These are phyloP conservation scores for Populus alba DNA, from an alignment of 345 rosid species.

Conservation along the genomic window DNA sequence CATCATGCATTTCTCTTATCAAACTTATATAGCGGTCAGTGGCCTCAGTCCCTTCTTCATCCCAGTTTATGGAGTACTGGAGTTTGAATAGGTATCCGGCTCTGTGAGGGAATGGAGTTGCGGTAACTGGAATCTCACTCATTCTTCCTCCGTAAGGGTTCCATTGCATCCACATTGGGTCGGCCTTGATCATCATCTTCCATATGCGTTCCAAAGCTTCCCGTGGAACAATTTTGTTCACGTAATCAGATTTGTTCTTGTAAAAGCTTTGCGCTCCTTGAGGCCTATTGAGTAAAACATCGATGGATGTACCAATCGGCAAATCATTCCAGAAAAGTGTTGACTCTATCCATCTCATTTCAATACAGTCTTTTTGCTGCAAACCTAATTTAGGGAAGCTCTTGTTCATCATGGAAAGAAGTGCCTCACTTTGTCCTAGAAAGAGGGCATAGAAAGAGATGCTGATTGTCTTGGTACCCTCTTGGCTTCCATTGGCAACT, in stretches of 20 bases:
- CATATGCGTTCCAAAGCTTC: conserved; percentile 3
- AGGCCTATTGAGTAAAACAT: conserved; percentile 1
- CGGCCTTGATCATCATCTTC: conserved; percentile 6
- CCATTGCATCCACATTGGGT: not conserved
- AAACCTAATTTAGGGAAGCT: conserved; percentile 10
- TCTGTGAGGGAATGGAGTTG: conserved; percentile 17
- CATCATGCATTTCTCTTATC: conserved; percentile 5
- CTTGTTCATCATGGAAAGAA: not conserved
- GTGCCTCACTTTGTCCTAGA: not conserved
- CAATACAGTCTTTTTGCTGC: not conserved
- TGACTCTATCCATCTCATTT: conserved; percentile 17
- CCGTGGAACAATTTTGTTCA: conserved; percentile 4
- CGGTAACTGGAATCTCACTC: conserved; percentile 3
- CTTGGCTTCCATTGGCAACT: not conserved
- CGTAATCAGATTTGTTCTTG: conserved; percentile 16
- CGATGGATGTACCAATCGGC: conserved; percentile 3
- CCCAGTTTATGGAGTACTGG: conserved; percentile 4
- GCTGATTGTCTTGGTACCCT: not conserved
- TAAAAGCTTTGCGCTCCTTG: not conserved
- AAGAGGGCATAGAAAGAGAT: conserved; percentile 1
- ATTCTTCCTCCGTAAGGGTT: conserved; percentile 22
- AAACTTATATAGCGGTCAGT: not conserved
- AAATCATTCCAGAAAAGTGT: conserved; percentile 4
- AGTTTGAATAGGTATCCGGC: conserved; percentile 11
- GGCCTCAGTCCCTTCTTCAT: not conserved